Percentiles rank a stretch among this genome's conserved stretches.
Evolutionary conservation across 768 basidiomycete genomes (phyloP).

Genomic region (Mycena floridula): DNA sequence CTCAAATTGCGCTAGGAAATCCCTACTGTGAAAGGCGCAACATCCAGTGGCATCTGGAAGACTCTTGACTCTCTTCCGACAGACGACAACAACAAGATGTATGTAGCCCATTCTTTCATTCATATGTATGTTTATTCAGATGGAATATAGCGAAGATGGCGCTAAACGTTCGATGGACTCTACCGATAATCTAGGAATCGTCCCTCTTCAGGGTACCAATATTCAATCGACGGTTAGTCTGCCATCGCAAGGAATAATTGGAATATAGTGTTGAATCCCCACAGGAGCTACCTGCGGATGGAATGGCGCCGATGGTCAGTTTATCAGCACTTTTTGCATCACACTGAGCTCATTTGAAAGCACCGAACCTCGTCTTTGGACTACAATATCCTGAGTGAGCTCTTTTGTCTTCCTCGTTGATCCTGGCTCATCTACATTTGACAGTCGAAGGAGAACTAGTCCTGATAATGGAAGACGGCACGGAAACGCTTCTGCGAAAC

Average conservation of each 20-base stretch:
- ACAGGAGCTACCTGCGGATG: slow-evolving; percentile 52
- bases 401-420: not conserved
- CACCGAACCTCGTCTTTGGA: slow-evolving; percentile 54
- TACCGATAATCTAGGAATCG: slow-evolving; percentile 33
- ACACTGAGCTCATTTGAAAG: slow-evolving; percentile 15
- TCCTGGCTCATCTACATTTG: not conserved
- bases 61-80: slow-evolving; percentile 43
- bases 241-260: no score
- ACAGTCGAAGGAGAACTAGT: slow-evolving; percentile 50
- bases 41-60: slow-evolving; percentile 39
- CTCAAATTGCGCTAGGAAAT: no score
- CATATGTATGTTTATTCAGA: not conserved
- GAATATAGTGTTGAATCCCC: no score
- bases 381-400: slow-evolving; percentile 53
- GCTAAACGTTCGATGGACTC: slow-evolving; percentile 33
- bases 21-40: no score
- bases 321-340: not conserved
- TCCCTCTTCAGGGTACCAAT: slow-evolving; percentile 38
- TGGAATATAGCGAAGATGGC: slow-evolving; percentile 41
- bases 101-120: slow-evolving; percentile 1
- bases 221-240: slow-evolving; percentile 44
- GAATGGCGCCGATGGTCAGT: slow-evolving; percentile 41
- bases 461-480: slow-evolving; percentile 51
- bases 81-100: slow-evolving; percentile 47
- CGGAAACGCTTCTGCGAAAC: slow-evolving; percentile 43